These are phyloP conservation scores for Penicillium polonicum DNA, from an alignment of 2,329 filamentous ascomycete species.

Conservation along the genomic window DNA sequence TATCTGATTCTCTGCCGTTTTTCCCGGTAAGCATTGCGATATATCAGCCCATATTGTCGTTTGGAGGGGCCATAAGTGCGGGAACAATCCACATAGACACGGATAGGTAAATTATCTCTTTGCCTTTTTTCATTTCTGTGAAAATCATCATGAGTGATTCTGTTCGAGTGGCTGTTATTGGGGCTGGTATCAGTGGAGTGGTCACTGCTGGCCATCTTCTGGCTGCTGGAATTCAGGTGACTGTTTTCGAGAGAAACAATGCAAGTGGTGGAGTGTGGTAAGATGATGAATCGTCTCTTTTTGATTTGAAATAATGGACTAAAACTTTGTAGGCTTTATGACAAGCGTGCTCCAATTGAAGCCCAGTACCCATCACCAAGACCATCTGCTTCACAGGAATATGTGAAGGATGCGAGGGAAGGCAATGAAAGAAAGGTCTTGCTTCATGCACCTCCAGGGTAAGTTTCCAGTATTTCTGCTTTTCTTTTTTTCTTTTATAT, in stretches of 20 bases:
- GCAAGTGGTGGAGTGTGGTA: constrained; percentile 59
- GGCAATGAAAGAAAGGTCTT: constrained; percentile 18
- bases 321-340: constrained; percentile 45
- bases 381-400: constrained; percentile 38
- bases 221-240: constrained; percentile 49
- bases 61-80: constrained; percentile 3
- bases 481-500: too few relatives aligned
- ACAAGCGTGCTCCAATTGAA: constrained; percentile 51
- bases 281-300: constrained; percentile 10
- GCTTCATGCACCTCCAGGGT: constrained; percentile 53
- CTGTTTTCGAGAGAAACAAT: constrained; percentile 54
- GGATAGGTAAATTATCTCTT: neutral
- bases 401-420: constrained; percentile 18
- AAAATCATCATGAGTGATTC: constrained; percentile 21
- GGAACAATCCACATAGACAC: neutral
- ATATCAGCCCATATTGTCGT: constrained; percentile 5
- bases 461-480: neutral
- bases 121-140: neutral
- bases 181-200: constrained; percentile 54
- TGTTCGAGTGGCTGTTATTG: constrained; percentile 48
- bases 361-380: constrained; percentile 46
- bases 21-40: constrained; percentile 15
- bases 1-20: neutral
- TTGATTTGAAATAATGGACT: neutral
- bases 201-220: constrained; percentile 50